These are phyloP conservation scores for Phyllosticta ampelicida DNA, from an alignment of 2,329 filamentous ascomycete genomes.

Conservation along the genomic window DNA sequence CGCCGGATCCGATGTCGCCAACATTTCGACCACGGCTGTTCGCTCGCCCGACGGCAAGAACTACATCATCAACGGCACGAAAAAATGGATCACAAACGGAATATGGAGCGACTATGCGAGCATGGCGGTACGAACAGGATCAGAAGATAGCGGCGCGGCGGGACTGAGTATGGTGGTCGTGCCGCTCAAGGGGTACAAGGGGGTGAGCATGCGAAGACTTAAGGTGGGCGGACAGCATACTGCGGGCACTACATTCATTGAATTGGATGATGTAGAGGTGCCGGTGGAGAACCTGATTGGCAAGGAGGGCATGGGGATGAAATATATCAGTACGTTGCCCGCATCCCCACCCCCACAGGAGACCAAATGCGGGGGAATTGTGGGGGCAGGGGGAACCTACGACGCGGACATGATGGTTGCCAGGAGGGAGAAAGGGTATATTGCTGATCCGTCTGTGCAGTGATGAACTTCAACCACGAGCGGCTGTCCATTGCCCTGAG, in stretches of 20 bases:
- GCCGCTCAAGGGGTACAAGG: constrained; percentile 55
- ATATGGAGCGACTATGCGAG: constrained; percentile 57
- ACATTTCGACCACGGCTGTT: constrained; percentile 56
- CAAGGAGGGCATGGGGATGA: constrained; percentile 59
- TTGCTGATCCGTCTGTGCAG: neutral
- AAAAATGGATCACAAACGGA: constrained; percentile 73
- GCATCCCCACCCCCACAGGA: constrained; percentile 3
- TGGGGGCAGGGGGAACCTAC: no score
- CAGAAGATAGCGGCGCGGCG: constrained; percentile 42
- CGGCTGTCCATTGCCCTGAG: constrained; percentile 56
- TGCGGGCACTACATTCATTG: constrained; percentile 64
- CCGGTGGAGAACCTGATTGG: constrained; percentile 61
- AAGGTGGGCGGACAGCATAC: constrained; percentile 55
- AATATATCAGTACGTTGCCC: constrained; percentile 44
- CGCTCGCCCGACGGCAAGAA: constrained; percentile 53
- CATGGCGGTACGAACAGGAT: constrained; percentile 64
- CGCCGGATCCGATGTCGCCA: constrained; percentile 63
- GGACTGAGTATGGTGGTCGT: constrained; percentile 60
- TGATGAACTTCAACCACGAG: constrained; percentile 76
- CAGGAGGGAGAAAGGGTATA: neutral
- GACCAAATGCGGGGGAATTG: neutral
- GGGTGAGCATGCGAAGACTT: constrained; percentile 57
- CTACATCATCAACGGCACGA: constrained; percentile 63
- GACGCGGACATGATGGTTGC: no score
- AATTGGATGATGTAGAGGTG: constrained; percentile 64